Evolutionary conservation across 176 grass and related monocot genomes (phyloP), one percentile per base, ranked within the genome.

Genomic region (Musa beccarii): DNA sequence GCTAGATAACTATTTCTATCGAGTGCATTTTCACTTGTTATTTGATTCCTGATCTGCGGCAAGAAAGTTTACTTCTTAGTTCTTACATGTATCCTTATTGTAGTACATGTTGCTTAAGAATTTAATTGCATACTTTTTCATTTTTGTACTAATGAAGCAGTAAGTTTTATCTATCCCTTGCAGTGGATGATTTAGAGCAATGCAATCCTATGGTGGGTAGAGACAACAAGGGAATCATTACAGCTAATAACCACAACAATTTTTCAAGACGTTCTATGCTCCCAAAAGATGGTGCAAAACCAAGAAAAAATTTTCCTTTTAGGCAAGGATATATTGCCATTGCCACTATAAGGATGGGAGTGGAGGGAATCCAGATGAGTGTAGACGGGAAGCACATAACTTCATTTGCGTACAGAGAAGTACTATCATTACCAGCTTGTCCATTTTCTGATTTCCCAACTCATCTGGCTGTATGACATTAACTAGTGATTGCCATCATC

Each of bases 381-480:
- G 88, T 99, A 72, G 96, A 99, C 22, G 96, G 96, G 73, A 99
- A 94, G 78, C 96, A 99, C 85, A 73, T 92, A 54, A 94, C 91
- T 69, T 99, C 95, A n/a, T 99, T 99, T 83, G 84, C 95, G 52
- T 94, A 89, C 81, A 84, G 91, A 59, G 83, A 94, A 85, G 95
- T 94, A 50, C 53, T 80, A n/a, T 43, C 11, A 52, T 15, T 23
- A 13, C 2, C 28, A 11, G 0, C 34, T 72, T 28, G 29, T 19
- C 52, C 26, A 21, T 53, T 28, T 53, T 54, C 34, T 43, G 34
- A 16, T 49, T 54, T n/a, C 28, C 25, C 1, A 3, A 20, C 17
- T 61, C 17, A 61, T 61, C 57, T 61, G 16, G 13, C 55, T 57
- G 19, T 19, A 57, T 57, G 55, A 4, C 17, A 4, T 2, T 57